These are phyloP conservation scores for Dothideomycetes sp. DNA, from an alignment of 2,329 filamentous ascomycete genomes.

Conservation along the genomic window DNA sequence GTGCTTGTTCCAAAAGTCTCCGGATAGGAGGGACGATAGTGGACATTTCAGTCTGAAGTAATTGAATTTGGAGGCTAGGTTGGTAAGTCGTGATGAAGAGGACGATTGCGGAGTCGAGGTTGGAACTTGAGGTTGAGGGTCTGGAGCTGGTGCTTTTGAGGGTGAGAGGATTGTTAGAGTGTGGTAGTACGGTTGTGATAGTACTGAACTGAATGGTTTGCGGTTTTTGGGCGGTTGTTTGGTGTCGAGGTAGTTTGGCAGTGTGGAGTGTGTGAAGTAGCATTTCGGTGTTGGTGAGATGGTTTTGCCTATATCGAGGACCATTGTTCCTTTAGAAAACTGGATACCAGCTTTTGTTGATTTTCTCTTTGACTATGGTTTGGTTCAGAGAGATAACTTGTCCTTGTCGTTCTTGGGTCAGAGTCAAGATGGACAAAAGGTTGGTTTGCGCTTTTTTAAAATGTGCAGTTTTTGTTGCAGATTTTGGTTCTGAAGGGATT, in stretches of 20 bases:
- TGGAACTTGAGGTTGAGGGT: no score
- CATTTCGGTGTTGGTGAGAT: constrained; percentile 46
- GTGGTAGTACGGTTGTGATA: constrained; percentile 57
- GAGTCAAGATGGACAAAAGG: no score
- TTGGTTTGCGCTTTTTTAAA: no score
- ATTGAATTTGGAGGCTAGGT: no score
- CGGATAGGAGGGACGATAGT: constrained; percentile 60
- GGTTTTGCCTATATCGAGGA: constrained; percentile 15
- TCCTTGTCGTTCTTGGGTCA: no score
- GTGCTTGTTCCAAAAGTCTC: constrained; percentile 72
- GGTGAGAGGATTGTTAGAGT: constrained; percentile 35
- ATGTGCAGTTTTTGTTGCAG: no score
- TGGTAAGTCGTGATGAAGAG: no score
- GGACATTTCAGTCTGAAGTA: constrained; percentile 62
- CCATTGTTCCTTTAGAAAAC: neutral
- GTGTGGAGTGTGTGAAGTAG: constrained; percentile 59
- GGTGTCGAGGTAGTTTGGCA: constrained; percentile 60
- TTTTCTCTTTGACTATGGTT: no score
- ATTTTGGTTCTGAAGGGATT: no score
- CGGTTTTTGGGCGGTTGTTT: constrained; percentile 61
- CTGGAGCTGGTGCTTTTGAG: constrained; percentile 17
- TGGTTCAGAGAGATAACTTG: no score
- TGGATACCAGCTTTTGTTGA: neutral
- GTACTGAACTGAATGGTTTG: constrained; percentile 59
- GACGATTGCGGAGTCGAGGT: no score